Conservation (phyloP, 768 basidiomycete genomes). For the Termitomyces sp. region DNA sequence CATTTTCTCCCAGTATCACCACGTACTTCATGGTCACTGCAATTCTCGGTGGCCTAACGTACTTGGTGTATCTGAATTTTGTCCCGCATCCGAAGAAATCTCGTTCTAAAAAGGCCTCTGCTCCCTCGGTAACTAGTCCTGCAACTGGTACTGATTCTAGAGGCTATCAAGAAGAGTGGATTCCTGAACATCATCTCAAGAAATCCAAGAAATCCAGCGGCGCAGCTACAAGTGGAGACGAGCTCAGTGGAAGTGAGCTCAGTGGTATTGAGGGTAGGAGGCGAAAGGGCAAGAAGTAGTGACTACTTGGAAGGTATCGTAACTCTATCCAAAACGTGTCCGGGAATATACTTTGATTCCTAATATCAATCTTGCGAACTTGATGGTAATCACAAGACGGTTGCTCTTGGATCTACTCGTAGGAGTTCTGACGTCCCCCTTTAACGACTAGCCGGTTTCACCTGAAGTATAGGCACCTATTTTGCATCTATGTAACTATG, state of each 20-base stretch:
- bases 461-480: too few relatives aligned
- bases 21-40: slow-evolving; percentile 70
- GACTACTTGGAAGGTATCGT: not conserved
- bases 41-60: slow-evolving; percentile 60
- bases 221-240: slow-evolving; percentile 53
- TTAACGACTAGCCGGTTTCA: too few relatives aligned
- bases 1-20: slow-evolving; percentile 37
- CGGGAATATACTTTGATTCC: slow-evolving; percentile 7
- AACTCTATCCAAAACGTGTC: slow-evolving; percentile 7
- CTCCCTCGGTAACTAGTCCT: slow-evolving; percentile 47
- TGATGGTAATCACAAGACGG: not conserved
- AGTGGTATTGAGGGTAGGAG: slow-evolving; percentile 63
- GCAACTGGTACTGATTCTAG: slow-evolving; percentile 64
- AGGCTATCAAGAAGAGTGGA: slow-evolving; percentile 88
- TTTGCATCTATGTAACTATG: too few relatives aligned
- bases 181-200: slow-evolving; percentile 84
- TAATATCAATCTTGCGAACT: not conserved
- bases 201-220: slow-evolving; percentile 51
- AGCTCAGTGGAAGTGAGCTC: slow-evolving; percentile 61
- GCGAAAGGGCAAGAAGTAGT: slow-evolving; percentile 46
- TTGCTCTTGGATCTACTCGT: not conserved
- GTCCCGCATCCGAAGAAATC: slow-evolving; percentile 62
- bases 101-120: slow-evolving; percentile 39
- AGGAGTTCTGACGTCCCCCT: too few relatives aligned
- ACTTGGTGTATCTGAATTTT: slow-evolving; percentile 64